phyloP scores from a whole-genome alignment of 805 yeast genomes.

The Candida easanensis region DNA sequence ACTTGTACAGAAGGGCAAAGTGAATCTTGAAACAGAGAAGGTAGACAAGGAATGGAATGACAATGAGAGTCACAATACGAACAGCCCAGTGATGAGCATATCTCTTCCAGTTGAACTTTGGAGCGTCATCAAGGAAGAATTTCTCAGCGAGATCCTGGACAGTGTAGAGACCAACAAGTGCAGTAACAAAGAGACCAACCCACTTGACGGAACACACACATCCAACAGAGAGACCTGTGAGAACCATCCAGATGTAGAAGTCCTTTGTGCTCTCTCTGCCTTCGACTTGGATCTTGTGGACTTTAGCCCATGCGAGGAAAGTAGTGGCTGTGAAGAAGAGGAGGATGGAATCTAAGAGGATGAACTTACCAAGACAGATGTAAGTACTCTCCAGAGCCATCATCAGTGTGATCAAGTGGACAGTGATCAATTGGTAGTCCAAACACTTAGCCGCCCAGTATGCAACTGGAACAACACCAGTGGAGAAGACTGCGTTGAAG shows the following conservation, averaged over 20 bases:
- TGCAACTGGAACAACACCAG: constrained; percentile 66
- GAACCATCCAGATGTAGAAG: constrained; percentile 54
- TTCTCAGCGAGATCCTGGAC: constrained; percentile 49
- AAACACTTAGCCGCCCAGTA: constrained; percentile 65
- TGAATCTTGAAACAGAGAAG: constrained; percentile 76
- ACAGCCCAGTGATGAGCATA: constrained; percentile 69
- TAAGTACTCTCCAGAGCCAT: constrained; percentile 67
- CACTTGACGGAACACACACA: constrained; percentile 84
- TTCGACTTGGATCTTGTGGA: constrained; percentile 44
- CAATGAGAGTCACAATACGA: constrained; percentile 62
- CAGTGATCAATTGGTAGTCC: constrained; percentile 48
- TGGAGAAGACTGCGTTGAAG: constrained; percentile 68
- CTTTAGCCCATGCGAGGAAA: constrained; percentile 53
- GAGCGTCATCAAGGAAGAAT: constrained; percentile 29
- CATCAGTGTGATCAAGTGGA: constrained; percentile 59
- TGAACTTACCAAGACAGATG: constrained; percentile 70
- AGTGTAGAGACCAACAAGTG: constrained; percentile 57
- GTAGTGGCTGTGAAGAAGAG: constrained; percentile 74
- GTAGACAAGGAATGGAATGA: constrained; percentile 71
- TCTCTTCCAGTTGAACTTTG: constrained; percentile 25
- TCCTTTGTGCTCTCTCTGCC: constrained; percentile 35
- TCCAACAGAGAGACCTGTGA: constrained; percentile 70
- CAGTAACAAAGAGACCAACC: constrained; percentile 76
- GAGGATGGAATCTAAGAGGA: constrained; percentile 73
- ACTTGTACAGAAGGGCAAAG: constrained; percentile 65